Percentiles rank a stretch among this genome's conserved stretches.
phyloP scores from a whole-genome alignment of 192 early-diverging fungal species.

The Gonapodya sp. region DNA sequence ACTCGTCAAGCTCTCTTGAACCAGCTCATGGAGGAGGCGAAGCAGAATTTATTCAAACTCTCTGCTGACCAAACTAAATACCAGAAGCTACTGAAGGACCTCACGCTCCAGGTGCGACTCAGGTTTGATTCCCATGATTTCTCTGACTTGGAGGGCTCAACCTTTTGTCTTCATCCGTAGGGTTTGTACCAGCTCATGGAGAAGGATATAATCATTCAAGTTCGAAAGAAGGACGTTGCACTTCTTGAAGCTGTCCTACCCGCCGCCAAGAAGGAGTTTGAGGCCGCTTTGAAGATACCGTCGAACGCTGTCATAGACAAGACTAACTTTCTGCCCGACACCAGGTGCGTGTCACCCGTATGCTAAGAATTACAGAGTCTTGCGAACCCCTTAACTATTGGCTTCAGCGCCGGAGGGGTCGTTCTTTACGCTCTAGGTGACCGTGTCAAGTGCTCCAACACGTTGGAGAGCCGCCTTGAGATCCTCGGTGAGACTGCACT shows the following conservation, averaged over 20 bases:
- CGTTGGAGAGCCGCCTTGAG: constrained; percentile 78
- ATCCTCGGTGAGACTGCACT: constrained; percentile 78
- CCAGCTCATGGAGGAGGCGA: constrained; percentile 66
- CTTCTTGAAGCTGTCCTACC: constrained; percentile 48
- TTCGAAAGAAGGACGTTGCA: constrained; percentile 59
- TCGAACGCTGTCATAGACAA: constrained; percentile 46
- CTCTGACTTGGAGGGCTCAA: neutral
- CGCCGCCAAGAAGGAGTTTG: constrained; percentile 39
- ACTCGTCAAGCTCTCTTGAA: constrained; percentile 80
- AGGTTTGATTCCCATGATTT: neutral
- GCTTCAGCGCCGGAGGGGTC: constrained; percentile 78
- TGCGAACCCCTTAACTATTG: neutral
- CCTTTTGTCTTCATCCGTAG: constrained; percentile 20
- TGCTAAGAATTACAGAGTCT: neutral
- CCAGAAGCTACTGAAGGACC: constrained; percentile 51
- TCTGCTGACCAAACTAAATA: constrained; percentile 50
- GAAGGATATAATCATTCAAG: constrained; percentile 52
- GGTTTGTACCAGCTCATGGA: constrained; percentile 85
- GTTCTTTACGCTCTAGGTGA: constrained; percentile 66
- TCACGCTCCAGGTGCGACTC: constrained; percentile 60
- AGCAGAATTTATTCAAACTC: constrained; percentile 45
- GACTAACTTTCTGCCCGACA: constrained; percentile 56
- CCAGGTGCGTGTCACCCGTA: constrained; percentile 27
- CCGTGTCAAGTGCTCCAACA: constrained; percentile 78
- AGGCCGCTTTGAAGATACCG: constrained; percentile 33